Conservation (phyloP, 2,329 filamentous ascomycete species). For the Trichoderma atrobrunneum region DNA sequence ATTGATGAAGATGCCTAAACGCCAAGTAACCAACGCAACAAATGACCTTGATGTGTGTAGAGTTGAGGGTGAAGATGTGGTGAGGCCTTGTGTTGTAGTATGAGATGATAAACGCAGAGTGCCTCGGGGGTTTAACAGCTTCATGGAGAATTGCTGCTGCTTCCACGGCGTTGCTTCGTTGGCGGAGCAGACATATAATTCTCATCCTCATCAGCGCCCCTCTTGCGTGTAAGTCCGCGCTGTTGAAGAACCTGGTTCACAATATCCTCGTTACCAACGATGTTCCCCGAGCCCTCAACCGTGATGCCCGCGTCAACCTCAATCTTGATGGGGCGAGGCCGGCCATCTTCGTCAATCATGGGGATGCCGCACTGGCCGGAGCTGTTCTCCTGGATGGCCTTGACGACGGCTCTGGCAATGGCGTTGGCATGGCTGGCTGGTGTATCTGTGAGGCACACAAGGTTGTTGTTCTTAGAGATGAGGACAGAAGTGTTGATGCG, state of each 20-base stretch:
- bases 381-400: slow-evolving; percentile 43
- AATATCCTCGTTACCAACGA: slow-evolving; percentile 38
- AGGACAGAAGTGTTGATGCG: slow-evolving; percentile 48
- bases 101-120: not conserved
- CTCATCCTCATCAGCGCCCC: slow-evolving; percentile 23
- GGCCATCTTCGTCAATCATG: slow-evolving; percentile 47
- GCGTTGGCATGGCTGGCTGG: slow-evolving; percentile 40
- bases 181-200: slow-evolving; percentile 20
- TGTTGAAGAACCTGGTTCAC: slow-evolving; percentile 30
- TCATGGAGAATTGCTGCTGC: not conserved
- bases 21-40: slow-evolving; percentile 3
- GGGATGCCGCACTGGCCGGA: slow-evolving; percentile 40
- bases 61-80: not conserved
- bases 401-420: slow-evolving; percentile 45
- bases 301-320: slow-evolving; percentile 46
- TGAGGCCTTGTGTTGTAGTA: not conserved
- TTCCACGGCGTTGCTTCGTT: not conserved
- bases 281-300: slow-evolving; percentile 44
- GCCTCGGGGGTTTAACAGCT: not conserved
- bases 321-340: slow-evolving; percentile 41
- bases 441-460: slow-evolving; percentile 42
- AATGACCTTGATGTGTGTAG: not conserved
- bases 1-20: not conserved
- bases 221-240: slow-evolving; percentile 24
- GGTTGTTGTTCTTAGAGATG: slow-evolving; percentile 48